These are phyloP conservation scores for Chrysosporium queenslandicum DNA, from an alignment of 2,329 filamentous ascomycete species.

Conservation along the genomic window DNA sequence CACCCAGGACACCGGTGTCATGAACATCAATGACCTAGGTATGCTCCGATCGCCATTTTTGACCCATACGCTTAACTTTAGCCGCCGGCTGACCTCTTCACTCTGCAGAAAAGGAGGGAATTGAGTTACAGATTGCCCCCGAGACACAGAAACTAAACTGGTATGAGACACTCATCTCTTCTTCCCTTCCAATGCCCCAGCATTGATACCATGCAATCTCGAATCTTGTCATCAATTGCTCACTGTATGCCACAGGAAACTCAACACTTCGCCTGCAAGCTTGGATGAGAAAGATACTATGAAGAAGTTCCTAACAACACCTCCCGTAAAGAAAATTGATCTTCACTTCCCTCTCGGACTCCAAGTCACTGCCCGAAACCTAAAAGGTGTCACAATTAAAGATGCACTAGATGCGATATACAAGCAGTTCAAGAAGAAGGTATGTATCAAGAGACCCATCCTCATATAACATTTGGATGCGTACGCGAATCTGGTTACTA, in stretches of 20 bases:
- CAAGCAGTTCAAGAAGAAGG: constrained; percentile 96
- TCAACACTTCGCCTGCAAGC: constrained; percentile 71
- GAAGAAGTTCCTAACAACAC: constrained; percentile 68
- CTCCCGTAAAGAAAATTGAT: constrained; percentile 88
- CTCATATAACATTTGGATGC: too few relatives aligned
- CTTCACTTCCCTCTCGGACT: constrained; percentile 81
- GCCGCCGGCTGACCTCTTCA: neutral
- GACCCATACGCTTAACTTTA: neutral
- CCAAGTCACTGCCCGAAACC: constrained; percentile 78
- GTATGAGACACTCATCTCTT: constrained; percentile 46
- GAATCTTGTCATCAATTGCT: neutral
- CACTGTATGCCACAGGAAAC: constrained; percentile 55
- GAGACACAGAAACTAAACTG: constrained; percentile 85
- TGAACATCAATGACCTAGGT: constrained; percentile 81
- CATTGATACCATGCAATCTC: neutral
- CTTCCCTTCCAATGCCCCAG: neutral
- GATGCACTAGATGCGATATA: constrained; percentile 91
- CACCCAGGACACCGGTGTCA: constrained; percentile 61
- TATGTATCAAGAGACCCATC: constrained; percentile 34
- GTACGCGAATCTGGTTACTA: neutral
- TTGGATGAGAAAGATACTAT: constrained; percentile 78
- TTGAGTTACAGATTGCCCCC: constrained; percentile 60
- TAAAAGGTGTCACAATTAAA: constrained; percentile 94
- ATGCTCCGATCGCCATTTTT: constrained; percentile 30
- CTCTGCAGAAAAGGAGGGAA: constrained; percentile 58